Evolutionary conservation across 2,329 filamentous ascomycete genomes (phyloP).

Genomic region (Penicillium polonicum): DNA sequence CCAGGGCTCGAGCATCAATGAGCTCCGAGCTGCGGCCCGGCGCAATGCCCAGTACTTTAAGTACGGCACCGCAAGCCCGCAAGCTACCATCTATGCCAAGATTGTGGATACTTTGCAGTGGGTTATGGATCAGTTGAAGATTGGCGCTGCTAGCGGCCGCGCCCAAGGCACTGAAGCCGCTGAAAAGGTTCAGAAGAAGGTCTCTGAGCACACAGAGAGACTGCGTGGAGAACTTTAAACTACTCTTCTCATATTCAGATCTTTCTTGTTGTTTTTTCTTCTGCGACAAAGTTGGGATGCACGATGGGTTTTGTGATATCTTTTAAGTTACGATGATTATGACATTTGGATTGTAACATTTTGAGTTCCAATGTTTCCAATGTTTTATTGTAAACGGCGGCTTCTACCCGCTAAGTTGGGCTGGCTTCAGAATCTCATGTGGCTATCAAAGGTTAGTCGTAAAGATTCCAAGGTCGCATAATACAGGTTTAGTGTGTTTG

Average conservation of each 20-base stretch:
- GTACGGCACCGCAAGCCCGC: constrained; percentile 68
- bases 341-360: constrained; percentile 8
- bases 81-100: constrained; percentile 65
- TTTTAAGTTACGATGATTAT: constrained; percentile 21
- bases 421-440: no score
- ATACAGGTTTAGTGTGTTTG: constrained; percentile 3
- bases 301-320: constrained; percentile 1
- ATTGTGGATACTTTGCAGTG: constrained; percentile 50
- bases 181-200: constrained; percentile 45
- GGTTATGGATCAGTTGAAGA: constrained; percentile 50
- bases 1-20: constrained; percentile 66
- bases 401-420: no score
- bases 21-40: constrained; percentile 68
- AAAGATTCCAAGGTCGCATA: constrained; percentile 3
- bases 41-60: constrained; percentile 74
- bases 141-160: constrained; percentile 49
- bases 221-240: constrained; percentile 34
- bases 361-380: no score
- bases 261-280: neutral
- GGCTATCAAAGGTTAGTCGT: constrained; percentile 4
- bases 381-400: no score
- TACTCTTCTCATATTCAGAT: neutral
- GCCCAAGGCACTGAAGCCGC: constrained; percentile 50
- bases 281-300: neutral
- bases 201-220: constrained; percentile 52